Base-by-base conservation (phyloP, 805 yeast species). In the Torulaspora indica region DNA sequence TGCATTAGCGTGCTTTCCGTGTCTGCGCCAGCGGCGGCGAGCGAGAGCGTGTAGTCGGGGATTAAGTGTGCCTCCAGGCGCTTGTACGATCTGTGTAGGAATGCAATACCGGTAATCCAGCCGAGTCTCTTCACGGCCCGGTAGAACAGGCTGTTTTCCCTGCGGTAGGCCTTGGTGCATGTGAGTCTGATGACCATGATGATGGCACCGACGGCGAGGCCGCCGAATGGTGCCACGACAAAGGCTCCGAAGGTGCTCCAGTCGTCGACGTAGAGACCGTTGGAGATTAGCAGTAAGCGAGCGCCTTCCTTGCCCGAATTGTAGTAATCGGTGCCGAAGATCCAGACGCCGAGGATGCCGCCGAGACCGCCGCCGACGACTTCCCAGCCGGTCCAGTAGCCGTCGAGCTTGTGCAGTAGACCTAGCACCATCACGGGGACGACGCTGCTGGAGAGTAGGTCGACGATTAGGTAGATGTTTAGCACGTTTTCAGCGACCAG, bases 211-310 rank as follows among this genome's bases (percentile, higher is more conserved):
- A 81, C 69, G 5, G 82, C 49, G 2, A 89, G 51, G 8, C 91
- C 88, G 22, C 91, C 95, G 32, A 81, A 73, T 5, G 96, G 96
- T 1, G 96, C 93, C 49, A 82, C 85, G 5, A 85, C 91, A 66
- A 90, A 90, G 1, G 96, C 96, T 18, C 95, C 97, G 68, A 90
- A 90, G 0, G 95, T 81, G 56, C 95, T 86, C 96, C 96, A 90
- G 60, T 90, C 96, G 39, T 74, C 76, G 49, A 74, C 70, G 58
- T 90, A 90, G 22, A 90, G 68, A 35, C 97, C 96, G 56, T 84
- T 80, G 79, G 82, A 77, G 42, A 90, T 72, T 46, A 90, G 69
- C 41, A 90, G 67, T 40, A 90, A 72, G 49, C 74, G 74, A 13
- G 84, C 96, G 55, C 96, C 97, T 48, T 81, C 85, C 42, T 67